Evolutionary conservation across 1,139 yeast species (phyloP), one percentile per base, ranked within the genome.

Genomic region (Yamadazyma oceani): DNA sequence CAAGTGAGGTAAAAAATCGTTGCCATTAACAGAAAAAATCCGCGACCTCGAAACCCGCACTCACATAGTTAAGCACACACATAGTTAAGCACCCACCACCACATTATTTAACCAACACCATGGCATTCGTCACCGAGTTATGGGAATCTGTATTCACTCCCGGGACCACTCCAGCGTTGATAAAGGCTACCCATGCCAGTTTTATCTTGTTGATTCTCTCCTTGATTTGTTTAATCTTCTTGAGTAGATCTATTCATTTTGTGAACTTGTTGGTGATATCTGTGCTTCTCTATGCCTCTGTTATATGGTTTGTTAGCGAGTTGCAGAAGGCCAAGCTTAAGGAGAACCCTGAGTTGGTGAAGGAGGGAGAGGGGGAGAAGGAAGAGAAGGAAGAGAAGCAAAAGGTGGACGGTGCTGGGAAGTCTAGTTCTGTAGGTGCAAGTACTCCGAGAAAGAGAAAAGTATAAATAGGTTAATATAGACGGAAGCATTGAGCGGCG

Each of bases 131-230:
- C 29, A 72, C 64, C 17, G 95, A 85, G 25, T 73, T 92, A 34
- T 90, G 97, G 97, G 82, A 85, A 43, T 85, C 96, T 6, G 78
- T 92, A 22, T 85, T 90, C 60, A 84, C 90, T n/a, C 97, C 97
- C 2, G 98, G 98, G 1, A 80, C 95, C 0, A 78, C 92, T 0
- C 97, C 97, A 1, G 89, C 95, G 1, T 72, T 92, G 37, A 70
- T 89, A 13, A 71, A 75, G 30, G 97, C 97, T 8, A 63, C 69
- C 1, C 69, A 63, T 50, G 64, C 51, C 2, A 61, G 66, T 32
- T 63, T 63, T 37, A 49, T 62, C 5, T 44, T 60, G 26, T 50
- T 63, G 28, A 64, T 71, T 8, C 36, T 62, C 12, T 66, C 90
- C 1, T 69, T 90, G 46, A 46, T 66, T 2, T 63, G 70, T 40